phyloP scores from a whole-genome alignment of 2,329 filamentous ascomycete species.

The Fusarium coffeatum region DNA sequence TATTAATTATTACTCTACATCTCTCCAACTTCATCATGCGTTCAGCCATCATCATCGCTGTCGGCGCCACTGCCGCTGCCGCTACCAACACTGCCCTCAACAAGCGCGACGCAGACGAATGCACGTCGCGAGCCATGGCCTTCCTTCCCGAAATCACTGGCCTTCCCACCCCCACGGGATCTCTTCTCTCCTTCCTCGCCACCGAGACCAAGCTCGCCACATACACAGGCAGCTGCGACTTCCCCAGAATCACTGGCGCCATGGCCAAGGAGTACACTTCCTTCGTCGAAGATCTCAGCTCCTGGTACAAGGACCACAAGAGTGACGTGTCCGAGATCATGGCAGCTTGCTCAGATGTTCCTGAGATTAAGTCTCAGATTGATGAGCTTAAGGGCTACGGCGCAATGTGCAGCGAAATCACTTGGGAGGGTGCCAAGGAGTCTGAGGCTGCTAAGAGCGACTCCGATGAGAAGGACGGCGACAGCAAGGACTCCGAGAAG shows the following conservation, averaged over 20 bases:
- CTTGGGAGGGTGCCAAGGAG: constrained; percentile 15
- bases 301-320: constrained; percentile 40
- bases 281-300: constrained; percentile 36
- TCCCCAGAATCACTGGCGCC: constrained; percentile 46
- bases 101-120: constrained; percentile 38
- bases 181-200: constrained; percentile 38
- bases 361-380: constrained; percentile 31
- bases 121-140: constrained; percentile 32
- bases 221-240: constrained; percentile 39
- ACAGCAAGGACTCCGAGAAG: constrained; percentile 10
- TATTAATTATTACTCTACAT: background rate
- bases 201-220: constrained; percentile 35
- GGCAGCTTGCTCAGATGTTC: constrained; percentile 48
- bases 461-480: background rate
- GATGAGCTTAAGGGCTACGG: background rate
- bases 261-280: constrained; percentile 45
- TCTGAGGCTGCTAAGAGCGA: constrained; percentile 19
- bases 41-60: constrained; percentile 26
- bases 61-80: constrained; percentile 21
- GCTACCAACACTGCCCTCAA: constrained; percentile 20
- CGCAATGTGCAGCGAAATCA: constrained; percentile 21
- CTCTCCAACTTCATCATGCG: constrained; percentile 9
- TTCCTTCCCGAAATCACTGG: constrained; percentile 38
- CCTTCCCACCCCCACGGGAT: constrained; percentile 33
- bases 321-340: constrained; percentile 36